Evolutionary conservation across 805 yeast genomes (phyloP).

Genomic region (Pichia cephalocereana): DNA sequence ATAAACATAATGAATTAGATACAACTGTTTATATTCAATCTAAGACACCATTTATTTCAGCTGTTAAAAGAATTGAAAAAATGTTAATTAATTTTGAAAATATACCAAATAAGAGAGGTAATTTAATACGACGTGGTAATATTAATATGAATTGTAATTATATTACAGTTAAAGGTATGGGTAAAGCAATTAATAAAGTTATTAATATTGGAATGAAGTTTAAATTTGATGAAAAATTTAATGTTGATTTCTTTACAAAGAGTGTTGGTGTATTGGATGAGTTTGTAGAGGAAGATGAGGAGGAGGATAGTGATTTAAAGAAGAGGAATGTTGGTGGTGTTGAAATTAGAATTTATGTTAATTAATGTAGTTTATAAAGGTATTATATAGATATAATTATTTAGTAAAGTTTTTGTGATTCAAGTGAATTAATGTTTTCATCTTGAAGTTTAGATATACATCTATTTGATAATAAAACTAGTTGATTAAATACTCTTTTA

Average conservation of each 20-base stretch:
- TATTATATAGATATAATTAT: not conserved
- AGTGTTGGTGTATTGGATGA: constrained; percentile 70
- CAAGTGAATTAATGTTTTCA: not conserved
- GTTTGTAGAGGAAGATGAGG: constrained; percentile 23
- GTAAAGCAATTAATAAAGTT: constrained; percentile 56
- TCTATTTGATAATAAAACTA: constrained; percentile 34
- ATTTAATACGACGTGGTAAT: constrained; percentile 11
- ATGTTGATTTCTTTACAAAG: constrained; percentile 54
- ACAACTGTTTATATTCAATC: constrained; percentile 51
- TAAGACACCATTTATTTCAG: constrained; percentile 64
- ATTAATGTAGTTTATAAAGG: not conserved
- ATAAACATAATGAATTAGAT: constrained; percentile 35
- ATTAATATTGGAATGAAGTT: constrained; percentile 55
- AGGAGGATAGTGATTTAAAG: constrained; percentile 29
- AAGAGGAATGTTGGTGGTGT: constrained; percentile 41
- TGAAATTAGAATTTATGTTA: constrained; percentile 32
- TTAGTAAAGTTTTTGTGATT: not conserved
- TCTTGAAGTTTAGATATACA: constrained; percentile 21
- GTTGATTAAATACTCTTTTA: constrained; percentile 42
- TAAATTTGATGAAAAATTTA: constrained; percentile 38
- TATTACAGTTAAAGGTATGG: constrained; percentile 66
- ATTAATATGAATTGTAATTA: constrained; percentile 20
- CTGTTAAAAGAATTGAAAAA: constrained; percentile 54
- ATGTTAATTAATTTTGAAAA: constrained; percentile 28
- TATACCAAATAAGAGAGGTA: constrained; percentile 35